Conservation (phyloP, 331 rosid species). For the Quercus lobata region DNA sequence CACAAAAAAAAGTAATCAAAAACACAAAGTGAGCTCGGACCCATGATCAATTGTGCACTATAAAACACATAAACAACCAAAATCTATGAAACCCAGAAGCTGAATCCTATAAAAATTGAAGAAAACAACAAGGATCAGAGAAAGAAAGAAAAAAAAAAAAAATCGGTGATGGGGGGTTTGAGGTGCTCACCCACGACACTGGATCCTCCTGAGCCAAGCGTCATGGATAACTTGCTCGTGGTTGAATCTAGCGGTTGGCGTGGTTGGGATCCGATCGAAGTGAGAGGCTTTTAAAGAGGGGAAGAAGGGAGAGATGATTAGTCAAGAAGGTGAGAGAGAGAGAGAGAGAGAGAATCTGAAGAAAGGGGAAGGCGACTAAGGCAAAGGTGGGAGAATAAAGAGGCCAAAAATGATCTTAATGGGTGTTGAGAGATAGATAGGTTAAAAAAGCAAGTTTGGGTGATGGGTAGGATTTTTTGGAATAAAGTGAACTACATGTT, state of each 20-base stretch:
- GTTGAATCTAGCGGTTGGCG: constrained; percentile 13
- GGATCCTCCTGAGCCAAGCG: constrained; percentile 99
- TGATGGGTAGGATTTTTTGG: constrained; percentile 9
- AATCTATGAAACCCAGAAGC: not conserved
- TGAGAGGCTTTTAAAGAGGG: not conserved
- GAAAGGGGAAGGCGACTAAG: constrained; percentile 24
- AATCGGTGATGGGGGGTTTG: not conserved
- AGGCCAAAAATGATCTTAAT: constrained; percentile 12
- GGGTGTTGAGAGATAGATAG: constrained; percentile 23
- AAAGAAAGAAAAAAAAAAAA: not conserved
- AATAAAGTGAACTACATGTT: not conserved
- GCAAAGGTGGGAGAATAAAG: constrained; percentile 40
- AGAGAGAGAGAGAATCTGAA: constrained; percentile 54
- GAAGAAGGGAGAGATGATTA: not conserved
- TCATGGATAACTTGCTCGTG: constrained; percentile 55
- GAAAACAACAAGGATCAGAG: not conserved
- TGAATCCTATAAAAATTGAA: not conserved
- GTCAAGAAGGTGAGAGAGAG: not conserved
- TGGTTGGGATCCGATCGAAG: constrained; percentile 60
- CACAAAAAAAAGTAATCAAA: not conserved
- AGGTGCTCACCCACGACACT: constrained; percentile 87
- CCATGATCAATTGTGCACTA: constrained; percentile 15
- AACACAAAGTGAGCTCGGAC: not conserved
- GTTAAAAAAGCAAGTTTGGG: constrained; percentile 9
- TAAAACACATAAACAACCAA: constrained; percentile 16